These are phyloP conservation scores for Cruciata laevipes DNA, from an alignment of 257 asterid species.

Conservation along the genomic window DNA sequence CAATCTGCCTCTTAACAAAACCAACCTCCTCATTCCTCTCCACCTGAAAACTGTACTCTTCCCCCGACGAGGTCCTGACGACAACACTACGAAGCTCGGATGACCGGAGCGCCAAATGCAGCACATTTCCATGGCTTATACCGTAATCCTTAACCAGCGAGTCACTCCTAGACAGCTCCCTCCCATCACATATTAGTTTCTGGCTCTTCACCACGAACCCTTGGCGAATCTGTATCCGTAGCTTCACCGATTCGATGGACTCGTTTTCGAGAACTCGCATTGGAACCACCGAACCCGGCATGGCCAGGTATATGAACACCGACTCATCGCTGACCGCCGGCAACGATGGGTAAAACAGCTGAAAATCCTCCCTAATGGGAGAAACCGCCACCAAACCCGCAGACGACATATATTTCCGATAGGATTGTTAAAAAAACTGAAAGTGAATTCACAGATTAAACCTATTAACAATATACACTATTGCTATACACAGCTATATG, in stretches of 20 bases:
- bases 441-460: neutral
- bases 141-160: slow-evolving; percentile 74
- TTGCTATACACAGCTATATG: slow-evolving; percentile 14
- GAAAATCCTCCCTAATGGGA: slow-evolving; percentile 40
- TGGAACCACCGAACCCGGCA: slow-evolving; percentile 63
- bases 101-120: slow-evolving; percentile 69
- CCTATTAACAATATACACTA: slow-evolving; percentile 6
- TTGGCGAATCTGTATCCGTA: slow-evolving; percentile 55
- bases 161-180: slow-evolving; percentile 66
- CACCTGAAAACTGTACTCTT: slow-evolving; percentile 61
- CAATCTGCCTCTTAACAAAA: slow-evolving; percentile 61
- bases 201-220: slow-evolving; percentile 67
- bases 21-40: slow-evolving; percentile 66
- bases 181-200: slow-evolving; percentile 71
- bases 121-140: slow-evolving; percentile 60
- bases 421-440: no score
- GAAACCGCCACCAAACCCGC: slow-evolving; percentile 60
- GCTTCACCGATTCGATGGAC: slow-evolving; percentile 70
- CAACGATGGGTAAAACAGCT: slow-evolving; percentile 33
- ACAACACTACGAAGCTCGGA: slow-evolving; percentile 57
- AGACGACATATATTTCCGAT: slow-evolving; percentile 45
- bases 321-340: slow-evolving; percentile 41
- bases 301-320: slow-evolving; percentile 45
- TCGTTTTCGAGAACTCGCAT: slow-evolving; percentile 66
- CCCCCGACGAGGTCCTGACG: slow-evolving; percentile 67